A percentile compares a stretch with the other conserved stretches of the same genome.
These are phyloP conservation scores for Tuber melanosporum DNA, from an alignment of 495 filamentous ascomycete species.

Conservation along the genomic window DNA sequence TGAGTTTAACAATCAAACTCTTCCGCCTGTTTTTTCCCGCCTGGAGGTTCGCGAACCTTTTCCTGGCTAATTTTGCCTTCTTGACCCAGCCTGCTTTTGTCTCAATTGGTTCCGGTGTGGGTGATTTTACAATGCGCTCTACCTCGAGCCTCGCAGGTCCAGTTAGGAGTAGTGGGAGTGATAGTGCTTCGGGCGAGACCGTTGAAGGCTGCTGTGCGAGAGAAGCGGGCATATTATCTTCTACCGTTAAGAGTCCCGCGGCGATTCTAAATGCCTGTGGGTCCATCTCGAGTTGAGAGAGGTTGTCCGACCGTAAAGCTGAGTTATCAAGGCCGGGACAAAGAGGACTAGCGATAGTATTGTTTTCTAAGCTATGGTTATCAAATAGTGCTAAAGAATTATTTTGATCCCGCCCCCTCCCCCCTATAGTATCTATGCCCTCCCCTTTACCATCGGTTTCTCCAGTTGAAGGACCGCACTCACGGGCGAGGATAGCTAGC, in stretches of 20 bases:
- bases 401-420: background rate
- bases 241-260: background rate
- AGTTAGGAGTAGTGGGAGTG: background rate
- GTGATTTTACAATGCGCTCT: slow-evolving; percentile 1
- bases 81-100: background rate
- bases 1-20: slow-evolving; percentile 1
- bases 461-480: background rate
- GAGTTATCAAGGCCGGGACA: background rate
- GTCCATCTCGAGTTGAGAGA: background rate
- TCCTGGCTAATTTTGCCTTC: background rate
- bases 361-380: slow-evolving; percentile 4
- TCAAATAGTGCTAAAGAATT: background rate
- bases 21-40: background rate
- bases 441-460: background rate
- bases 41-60: background rate
- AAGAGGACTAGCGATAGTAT: background rate
- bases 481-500: background rate
- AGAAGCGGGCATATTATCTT: background rate
- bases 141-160: background rate
- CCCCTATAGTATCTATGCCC: background rate
- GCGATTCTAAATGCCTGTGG: background rate
- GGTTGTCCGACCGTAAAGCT: background rate
- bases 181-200: background rate
- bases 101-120: background rate
- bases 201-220: background rate